Conservation (phyloP, 768 basidiomycete species). For the Strobilomyces dryophilus region DNA sequence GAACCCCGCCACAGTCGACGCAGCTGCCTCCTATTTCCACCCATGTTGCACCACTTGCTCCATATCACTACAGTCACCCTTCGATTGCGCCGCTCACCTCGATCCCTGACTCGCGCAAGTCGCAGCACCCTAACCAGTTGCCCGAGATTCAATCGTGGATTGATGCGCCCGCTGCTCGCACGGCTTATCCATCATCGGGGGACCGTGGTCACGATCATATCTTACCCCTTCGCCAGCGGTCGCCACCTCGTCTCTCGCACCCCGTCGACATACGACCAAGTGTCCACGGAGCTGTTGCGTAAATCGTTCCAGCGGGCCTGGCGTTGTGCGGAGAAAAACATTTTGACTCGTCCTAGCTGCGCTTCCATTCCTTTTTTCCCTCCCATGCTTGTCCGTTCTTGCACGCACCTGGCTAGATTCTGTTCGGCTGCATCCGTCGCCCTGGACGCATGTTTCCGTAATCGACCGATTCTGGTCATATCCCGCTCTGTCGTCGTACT, state of each 20-base stretch:
- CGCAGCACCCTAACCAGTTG: conserved; percentile 35
- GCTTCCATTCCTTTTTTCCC: conserved; percentile 6
- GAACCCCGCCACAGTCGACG: conserved; percentile 45
- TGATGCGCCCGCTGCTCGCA: conserved; percentile 29
- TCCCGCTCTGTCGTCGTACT: conserved; percentile 17
- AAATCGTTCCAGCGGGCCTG: conserved; percentile 14
- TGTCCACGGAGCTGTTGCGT: conserved; percentile 30
- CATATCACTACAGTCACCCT: conserved; percentile 50
- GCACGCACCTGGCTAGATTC: conserved; percentile 19
- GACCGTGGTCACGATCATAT: conserved; percentile 31
- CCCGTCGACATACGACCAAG: conserved; percentile 32
- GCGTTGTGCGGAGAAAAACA: conserved; percentile 15
- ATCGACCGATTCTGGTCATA: conserved; percentile 14
- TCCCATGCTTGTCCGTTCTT: conserved; percentile 16
- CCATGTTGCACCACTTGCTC: conserved; percentile 37
- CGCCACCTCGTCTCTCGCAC: conserved; percentile 31
- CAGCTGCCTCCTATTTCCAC: conserved; percentile 45
- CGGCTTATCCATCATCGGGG: conserved; percentile 26
- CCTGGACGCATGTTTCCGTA: conserved; percentile 16
- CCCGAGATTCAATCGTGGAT: conserved; percentile 50
- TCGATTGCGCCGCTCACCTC: conserved; percentile 45
- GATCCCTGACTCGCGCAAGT: conserved; percentile 33
- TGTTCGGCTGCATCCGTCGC: conserved; percentile 7
- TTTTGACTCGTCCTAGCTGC: not conserved
- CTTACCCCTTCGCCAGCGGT: conserved; percentile 30